phyloP scores from a whole-genome alignment of 768 basidiomycete species.

The Suillus plorans region DNA sequence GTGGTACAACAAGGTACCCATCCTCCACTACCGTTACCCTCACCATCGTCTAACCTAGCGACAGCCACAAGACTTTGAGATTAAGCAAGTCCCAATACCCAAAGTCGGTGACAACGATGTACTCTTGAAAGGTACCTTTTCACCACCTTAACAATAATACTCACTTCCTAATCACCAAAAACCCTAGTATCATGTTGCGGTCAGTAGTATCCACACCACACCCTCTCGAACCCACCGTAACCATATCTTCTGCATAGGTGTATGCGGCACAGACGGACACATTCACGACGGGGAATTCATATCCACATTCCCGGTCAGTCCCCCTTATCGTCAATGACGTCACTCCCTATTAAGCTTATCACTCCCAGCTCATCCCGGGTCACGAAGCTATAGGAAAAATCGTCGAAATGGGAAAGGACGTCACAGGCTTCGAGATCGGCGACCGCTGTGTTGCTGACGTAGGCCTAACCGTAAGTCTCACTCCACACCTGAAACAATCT shows the following conservation, averaged over 20 bases:
- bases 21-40: neutral
- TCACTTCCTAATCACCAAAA: neutral
- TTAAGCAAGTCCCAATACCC: slow-evolving; percentile 69
- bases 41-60: slow-evolving; percentile 13
- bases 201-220: neutral
- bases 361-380: slow-evolving; percentile 63
- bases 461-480: slow-evolving; percentile 56
- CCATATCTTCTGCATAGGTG: slow-evolving; percentile 35
- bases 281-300: slow-evolving; percentile 69
- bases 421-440: slow-evolving; percentile 71
- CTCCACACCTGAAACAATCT: neutral
- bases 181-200: neutral
- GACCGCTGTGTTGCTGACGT: slow-evolving; percentile 88
- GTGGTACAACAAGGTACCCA: slow-evolving; percentile 63
- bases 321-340: slow-evolving; percentile 17
- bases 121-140: slow-evolving; percentile 60
- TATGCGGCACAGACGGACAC: slow-evolving; percentile 62
- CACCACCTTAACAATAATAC: neutral
- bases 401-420: slow-evolving; percentile 76
- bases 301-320: slow-evolving; percentile 50
- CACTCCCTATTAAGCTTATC: slow-evolving; percentile 16
- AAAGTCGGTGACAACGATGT: slow-evolving; percentile 66
- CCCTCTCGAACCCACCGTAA: neutral
- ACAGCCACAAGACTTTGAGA: slow-evolving; percentile 65
- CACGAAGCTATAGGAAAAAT: slow-evolving; percentile 76